A percentile compares a stretch with the other conserved stretches of the same genome.
Evolutionary conservation across 129 eudicot genomes (phyloP).

Genomic region (Ambrosia trifida): DNA sequence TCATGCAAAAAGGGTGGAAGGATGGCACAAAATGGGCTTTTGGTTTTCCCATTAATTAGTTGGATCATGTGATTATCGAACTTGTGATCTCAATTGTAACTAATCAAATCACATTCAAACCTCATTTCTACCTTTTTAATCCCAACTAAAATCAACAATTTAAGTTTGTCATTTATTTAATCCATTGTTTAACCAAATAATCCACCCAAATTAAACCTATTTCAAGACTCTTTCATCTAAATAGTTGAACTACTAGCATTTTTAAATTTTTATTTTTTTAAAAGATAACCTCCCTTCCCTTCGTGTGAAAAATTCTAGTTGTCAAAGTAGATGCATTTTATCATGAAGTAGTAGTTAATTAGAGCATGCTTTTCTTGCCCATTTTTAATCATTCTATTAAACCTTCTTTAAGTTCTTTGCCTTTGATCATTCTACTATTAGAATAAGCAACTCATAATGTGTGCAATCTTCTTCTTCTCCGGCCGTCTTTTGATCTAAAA

Average conservation of each 20-base stretch:
- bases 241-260: constrained; percentile 19
- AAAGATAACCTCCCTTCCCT: too few species aligned
- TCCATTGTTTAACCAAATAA: constrained; percentile 53
- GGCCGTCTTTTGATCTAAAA: constrained; percentile 17
- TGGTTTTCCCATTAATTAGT: constrained; percentile 37
- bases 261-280: too few species aligned
- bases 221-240: constrained; percentile 38
- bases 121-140: constrained; percentile 36
- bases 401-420: constrained; percentile 39
- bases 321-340: constrained; percentile 29
- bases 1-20: constrained; percentile 42
- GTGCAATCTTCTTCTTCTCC: constrained; percentile 12
- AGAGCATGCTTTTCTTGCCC: constrained; percentile 62
- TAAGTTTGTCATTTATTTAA: constrained; percentile 21
- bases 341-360: constrained; percentile 60
- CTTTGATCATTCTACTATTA: constrained; percentile 22
- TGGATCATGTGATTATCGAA: constrained; percentile 46
- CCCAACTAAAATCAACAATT: constrained; percentile 35
- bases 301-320: too few species aligned
- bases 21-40: constrained; percentile 38
- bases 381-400: constrained; percentile 28
- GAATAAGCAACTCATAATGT: constrained; percentile 13
- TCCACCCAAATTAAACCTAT: constrained; percentile 66
- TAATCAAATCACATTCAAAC: constrained; percentile 34
- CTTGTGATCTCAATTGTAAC: constrained; percentile 46